A percentile compares a stretch with the other conserved stretches of the same genome.
Conservation (phyloP, 208 protist genomes). For the Endotrypanum monterogeii region DNA sequence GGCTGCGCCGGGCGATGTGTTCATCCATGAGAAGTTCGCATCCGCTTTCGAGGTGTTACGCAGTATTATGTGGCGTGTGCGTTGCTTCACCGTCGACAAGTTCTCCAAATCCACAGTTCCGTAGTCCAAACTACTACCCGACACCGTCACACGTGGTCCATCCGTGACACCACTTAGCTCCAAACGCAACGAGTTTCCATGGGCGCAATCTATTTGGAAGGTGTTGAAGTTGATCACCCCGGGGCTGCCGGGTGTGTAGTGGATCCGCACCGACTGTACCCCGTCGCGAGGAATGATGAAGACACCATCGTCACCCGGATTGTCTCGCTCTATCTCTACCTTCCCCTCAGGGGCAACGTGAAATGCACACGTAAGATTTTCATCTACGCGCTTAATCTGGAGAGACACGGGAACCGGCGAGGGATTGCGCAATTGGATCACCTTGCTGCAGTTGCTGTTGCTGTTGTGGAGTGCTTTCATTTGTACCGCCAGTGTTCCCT, state of each 20-base stretch:
- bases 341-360: constrained; percentile 22
- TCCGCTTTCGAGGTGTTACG: constrained; percentile 56
- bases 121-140: constrained; percentile 72
- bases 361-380: constrained; percentile 47
- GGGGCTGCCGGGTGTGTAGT: constrained; percentile 41
- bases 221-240: constrained; percentile 42
- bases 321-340: background rate
- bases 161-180: constrained; percentile 42
- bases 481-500: constrained; percentile 47
- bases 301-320: constrained; percentile 1
- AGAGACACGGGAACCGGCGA: constrained; percentile 75
- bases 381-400: constrained; percentile 37
- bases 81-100: constrained; percentile 28
- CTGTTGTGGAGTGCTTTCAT: constrained; percentile 31
- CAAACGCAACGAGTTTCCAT: constrained; percentile 71
- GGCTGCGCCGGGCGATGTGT: constrained; percentile 47
- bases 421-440: constrained; percentile 77
- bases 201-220: constrained; percentile 52
- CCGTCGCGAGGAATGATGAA: constrained; percentile 57
- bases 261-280: constrained; percentile 44
- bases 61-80: constrained; percentile 30
- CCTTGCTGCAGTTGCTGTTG: constrained; percentile 22
- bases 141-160: constrained; percentile 60
- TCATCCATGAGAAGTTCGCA: constrained; percentile 26
- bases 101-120: constrained; percentile 75